Percentiles rank a stretch among this genome's conserved stretches.
Evolutionary conservation across 306 rosid genomes (phyloP).

Genomic region (Delonix regia): DNA sequence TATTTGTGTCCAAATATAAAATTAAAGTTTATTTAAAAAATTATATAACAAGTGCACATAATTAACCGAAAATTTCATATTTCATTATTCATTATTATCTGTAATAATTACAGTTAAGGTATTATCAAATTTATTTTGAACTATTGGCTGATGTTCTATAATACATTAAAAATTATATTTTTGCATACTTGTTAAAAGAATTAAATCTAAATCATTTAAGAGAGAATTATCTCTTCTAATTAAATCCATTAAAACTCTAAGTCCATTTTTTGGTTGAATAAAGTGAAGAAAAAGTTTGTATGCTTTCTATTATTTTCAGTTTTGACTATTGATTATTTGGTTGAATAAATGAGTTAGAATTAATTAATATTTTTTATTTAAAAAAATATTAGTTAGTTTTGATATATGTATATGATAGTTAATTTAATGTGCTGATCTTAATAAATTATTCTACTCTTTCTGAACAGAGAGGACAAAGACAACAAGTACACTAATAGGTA

Average conservation of each 20-base stretch:
- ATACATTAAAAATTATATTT: too few species aligned
- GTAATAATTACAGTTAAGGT: background rate
- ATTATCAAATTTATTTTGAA: background rate
- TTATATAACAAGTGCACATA: background rate
- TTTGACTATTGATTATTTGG: background rate
- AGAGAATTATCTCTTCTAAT: background rate
- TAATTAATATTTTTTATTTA: too few species aligned
- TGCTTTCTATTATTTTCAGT: background rate
- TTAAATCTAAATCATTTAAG: too few species aligned
- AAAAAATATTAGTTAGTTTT: too few species aligned
- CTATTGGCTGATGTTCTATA: too few species aligned
- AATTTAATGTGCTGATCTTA: too few species aligned
- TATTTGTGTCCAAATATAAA: background rate
- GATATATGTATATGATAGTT: too few species aligned
- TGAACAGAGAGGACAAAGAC: too few species aligned
- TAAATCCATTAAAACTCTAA: background rate
- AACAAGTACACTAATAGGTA: too few species aligned
- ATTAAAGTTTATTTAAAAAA: background rate
- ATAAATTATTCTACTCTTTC: too few species aligned
- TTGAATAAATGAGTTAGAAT: too few species aligned
- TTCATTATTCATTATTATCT: background rate
- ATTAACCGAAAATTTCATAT: background rate
- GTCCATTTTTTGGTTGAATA: background rate
- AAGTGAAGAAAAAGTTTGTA: background rate
- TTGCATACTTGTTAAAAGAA: too few species aligned